Percentiles rank a stretch among this genome's conserved stretches.
Evolutionary conservation across 768 basidiomycete genomes (phyloP).

Genomic region (Pleurotus sapidus): DNA sequence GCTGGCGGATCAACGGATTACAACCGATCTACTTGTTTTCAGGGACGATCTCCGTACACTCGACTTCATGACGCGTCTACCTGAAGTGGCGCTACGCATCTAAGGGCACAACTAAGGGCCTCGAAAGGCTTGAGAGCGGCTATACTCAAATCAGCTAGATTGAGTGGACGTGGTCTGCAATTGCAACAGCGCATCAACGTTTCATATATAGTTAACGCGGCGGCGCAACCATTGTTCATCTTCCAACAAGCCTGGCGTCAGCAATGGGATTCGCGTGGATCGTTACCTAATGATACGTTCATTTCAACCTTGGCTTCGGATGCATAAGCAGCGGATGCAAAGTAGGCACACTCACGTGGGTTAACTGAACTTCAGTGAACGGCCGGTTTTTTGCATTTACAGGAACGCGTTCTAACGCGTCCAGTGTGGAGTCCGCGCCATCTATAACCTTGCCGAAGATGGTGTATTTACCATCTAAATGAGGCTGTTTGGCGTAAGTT

Average conservation of each 20-base stretch:
- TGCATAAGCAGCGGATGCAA: slow-evolving; percentile 6
- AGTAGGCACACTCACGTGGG: slow-evolving; percentile 51
- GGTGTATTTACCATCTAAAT: slow-evolving; percentile 92
- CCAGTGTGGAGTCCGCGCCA: slow-evolving; percentile 90
- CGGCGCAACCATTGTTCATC: neutral
- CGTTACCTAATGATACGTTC: slow-evolving; percentile 50
- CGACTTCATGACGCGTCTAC: slow-evolving; percentile 1
- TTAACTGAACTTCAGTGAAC: slow-evolving; percentile 78
- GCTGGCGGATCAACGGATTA: too few relatives aligned
- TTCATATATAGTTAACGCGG: neutral
- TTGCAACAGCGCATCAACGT: neutral
- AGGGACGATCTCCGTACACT: too few relatives aligned
- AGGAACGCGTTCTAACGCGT: slow-evolving; percentile 89
- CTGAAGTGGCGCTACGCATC: neutral
- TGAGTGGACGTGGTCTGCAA: neutral
- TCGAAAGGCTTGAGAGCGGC: neutral
- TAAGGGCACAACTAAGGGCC: neutral
- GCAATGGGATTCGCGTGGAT: slow-evolving; percentile 97
- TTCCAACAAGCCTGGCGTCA: slow-evolving; percentile 50
- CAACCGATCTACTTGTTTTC: too few relatives aligned
- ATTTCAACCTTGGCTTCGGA: neutral
- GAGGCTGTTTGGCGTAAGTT: slow-evolving; percentile 89
- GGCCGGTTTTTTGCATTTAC: slow-evolving; percentile 92
- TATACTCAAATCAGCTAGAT: slow-evolving; percentile 6
- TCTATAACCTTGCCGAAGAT: slow-evolving; percentile 99